Conservation (phyloP, 345 rosid species). For the Euphorbia peplus region DNA sequence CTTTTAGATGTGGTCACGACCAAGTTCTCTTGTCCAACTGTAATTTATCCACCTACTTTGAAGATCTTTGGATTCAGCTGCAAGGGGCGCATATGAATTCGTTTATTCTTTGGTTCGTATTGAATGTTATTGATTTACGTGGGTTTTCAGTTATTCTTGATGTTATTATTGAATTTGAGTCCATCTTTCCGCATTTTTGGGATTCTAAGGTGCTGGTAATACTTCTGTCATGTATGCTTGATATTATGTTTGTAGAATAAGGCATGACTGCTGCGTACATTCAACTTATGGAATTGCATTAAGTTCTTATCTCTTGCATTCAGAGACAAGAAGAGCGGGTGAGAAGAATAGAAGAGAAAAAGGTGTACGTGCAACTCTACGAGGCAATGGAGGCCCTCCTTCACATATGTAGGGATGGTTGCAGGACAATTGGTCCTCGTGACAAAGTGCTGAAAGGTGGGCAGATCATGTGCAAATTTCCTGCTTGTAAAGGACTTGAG, state of each 20-base stretch:
- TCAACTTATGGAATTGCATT: not conserved
- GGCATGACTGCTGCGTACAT: not conserved
- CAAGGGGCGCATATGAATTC: not conserved
- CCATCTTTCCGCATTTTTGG: not conserved
- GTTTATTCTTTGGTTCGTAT: not conserved
- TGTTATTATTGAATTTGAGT: not conserved
- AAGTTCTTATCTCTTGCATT: constrained; percentile 5
- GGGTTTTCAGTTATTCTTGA: not conserved
- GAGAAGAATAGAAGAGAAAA: constrained; percentile 56
- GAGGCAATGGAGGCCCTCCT: constrained; percentile 89
- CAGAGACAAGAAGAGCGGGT: constrained; percentile 57
- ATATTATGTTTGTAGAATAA: not conserved
- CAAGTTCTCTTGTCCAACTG: not conserved
- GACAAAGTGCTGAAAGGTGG: constrained; percentile 59
- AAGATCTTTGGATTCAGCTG: not conserved
- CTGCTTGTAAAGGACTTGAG: constrained; percentile 89
- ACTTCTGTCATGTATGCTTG: not conserved
- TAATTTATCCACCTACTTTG: not conserved
- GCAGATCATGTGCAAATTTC: constrained; percentile 49
- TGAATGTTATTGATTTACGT: not conserved
- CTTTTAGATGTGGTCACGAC: not conserved
- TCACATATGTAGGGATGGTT: constrained; percentile 84
- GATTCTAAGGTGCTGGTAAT: not conserved
- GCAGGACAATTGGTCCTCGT: constrained; percentile 79
- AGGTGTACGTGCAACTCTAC: constrained; percentile 58